Conservation (phyloP, 202 grass and related monocot genomes). For the Elaeis oleifera region DNA sequence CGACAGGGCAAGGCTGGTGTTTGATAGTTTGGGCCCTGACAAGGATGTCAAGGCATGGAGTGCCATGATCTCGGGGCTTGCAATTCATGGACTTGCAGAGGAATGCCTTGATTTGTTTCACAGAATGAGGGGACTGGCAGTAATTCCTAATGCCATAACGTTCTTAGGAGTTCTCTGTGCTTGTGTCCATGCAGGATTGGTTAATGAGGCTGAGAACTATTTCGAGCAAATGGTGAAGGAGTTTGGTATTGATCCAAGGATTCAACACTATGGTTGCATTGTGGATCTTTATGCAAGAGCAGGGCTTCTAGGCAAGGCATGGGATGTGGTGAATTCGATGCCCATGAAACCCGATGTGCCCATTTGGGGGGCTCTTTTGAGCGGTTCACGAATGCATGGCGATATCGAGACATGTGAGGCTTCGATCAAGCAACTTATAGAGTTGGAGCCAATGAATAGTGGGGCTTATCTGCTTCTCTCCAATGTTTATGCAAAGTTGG, state of each 20-base stretch:
- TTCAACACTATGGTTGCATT: conserved; percentile 24
- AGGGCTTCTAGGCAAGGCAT: conserved; percentile 4
- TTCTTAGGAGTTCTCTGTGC: conserved; percentile 7
- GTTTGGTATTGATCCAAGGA: conserved; percentile 6
- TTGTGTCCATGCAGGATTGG: conserved; percentile 9
- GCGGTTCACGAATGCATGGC: conserved; percentile 4
- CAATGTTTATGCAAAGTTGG: conserved; percentile 19
- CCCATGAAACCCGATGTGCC: conserved; percentile 8
- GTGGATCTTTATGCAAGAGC: conserved; percentile 20
- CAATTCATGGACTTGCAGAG: conserved; percentile 5
- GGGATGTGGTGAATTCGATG: conserved; percentile 3
- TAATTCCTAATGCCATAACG: conserved; percentile 1
- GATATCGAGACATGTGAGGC: neutral
- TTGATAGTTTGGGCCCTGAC: conserved; percentile 6
- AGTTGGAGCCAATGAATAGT: conserved; percentile 19
- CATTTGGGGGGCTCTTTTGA: conserved; percentile 24
- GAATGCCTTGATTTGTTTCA: conserved; percentile 8
- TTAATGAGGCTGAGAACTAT: neutral
- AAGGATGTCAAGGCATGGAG: conserved; percentile 11
- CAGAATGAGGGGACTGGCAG: neutral
- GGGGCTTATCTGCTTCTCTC: conserved; percentile 15
- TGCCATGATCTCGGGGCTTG: conserved; percentile 24
- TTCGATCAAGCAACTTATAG: conserved; percentile 1
- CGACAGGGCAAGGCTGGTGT: conserved; percentile 7
- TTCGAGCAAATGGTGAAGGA: neutral